A percentile compares a stretch with the other conserved stretches of the same genome.
Conservation (phyloP, 495 filamentous ascomycete species). For the Platismatia glauca region DNA sequence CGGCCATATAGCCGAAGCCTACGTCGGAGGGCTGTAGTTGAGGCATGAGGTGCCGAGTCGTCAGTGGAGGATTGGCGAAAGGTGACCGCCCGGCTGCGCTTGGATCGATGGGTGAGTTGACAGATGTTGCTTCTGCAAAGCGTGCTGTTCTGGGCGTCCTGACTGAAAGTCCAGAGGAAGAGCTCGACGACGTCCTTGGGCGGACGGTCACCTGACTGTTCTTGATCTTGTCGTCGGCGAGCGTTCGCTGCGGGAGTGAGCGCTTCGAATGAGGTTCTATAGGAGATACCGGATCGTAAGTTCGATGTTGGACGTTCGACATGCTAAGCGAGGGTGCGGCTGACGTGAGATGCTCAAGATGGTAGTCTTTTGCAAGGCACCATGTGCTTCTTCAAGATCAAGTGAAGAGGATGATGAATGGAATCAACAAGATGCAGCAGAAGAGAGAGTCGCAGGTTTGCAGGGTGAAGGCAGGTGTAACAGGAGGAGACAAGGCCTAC, state of each 20-base stretch:
- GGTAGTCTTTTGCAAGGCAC: not conserved
- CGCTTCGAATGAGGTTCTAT: conserved; percentile 12
- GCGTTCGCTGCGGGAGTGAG: conserved; percentile 1
- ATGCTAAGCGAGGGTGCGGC: conserved; percentile 19
- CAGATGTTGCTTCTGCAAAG: conserved; percentile 83
- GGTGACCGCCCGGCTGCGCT: conserved; percentile 44
- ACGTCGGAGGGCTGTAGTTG: conserved; percentile 70
- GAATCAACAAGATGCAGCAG: conserved; percentile 5
- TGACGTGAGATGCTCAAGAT: conserved; percentile 18
- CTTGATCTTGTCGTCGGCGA: conserved; percentile 19
- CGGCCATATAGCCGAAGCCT: conserved; percentile 81
- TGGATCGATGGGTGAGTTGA: conserved; percentile 72
- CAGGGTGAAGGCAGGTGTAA: conserved; percentile 6
- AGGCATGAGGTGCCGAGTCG: conserved; percentile 48
- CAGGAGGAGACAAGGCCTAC: conserved; percentile 9
- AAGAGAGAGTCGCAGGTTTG: conserved; percentile 1
- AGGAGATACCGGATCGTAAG: conserved; percentile 14
- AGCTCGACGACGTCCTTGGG: conserved; percentile 34
- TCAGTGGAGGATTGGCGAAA: conserved; percentile 56
- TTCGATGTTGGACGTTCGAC: conserved; percentile 18
- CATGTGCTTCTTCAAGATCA: conserved; percentile 2
- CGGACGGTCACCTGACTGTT: conserved; percentile 14
- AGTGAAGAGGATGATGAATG: not conserved
- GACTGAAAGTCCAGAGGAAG: conserved; percentile 51
- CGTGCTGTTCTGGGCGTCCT: conserved; percentile 74